phyloP scores from a whole-genome alignment of 208 protist species.

The Leishmania aethiopica region DNA sequence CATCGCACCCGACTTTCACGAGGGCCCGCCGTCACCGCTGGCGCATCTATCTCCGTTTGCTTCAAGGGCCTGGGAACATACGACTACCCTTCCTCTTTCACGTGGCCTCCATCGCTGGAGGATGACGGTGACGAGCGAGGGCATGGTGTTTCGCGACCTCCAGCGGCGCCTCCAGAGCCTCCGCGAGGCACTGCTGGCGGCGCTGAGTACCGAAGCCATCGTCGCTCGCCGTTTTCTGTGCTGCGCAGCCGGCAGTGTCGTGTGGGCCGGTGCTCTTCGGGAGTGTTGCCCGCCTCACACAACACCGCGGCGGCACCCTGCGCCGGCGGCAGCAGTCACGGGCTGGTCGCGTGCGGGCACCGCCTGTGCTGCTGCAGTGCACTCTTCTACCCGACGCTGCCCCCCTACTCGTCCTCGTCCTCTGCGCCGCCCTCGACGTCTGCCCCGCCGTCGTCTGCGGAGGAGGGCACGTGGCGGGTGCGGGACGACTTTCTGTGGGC shows the following conservation, averaged over 20 bases:
- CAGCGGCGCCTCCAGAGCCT: conserved; percentile 4
- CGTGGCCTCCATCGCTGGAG: conserved; percentile 24
- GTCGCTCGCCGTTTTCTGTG: conserved; percentile 72
- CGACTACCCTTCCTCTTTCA: conserved; percentile 28
- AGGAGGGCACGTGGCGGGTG: conserved; percentile 35
- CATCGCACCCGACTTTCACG: not conserved
- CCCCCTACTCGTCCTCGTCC: conserved; percentile 9
- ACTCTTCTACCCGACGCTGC: conserved; percentile 41
- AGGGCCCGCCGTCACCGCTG: not conserved
- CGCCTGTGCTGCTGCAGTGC: conserved; percentile 30
- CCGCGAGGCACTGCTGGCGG: not conserved
- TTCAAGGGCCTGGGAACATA: conserved; percentile 30
- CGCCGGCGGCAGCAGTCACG: not conserved
- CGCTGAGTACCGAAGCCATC: conserved; percentile 12
- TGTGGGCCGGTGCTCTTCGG: conserved; percentile 43
- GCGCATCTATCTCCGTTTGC: conserved; percentile 4
- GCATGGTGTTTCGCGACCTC: conserved; percentile 46
- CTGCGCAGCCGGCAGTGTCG: conserved; percentile 46
- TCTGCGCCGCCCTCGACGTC: not conserved
- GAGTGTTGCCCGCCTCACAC: conserved; percentile 29
- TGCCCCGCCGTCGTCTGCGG: not conserved
- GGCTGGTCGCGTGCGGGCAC: conserved; percentile 7
- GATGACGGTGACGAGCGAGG: conserved; percentile 1
- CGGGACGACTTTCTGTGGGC: conserved; percentile 66
- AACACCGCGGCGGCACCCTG: not conserved